Evolutionary conservation across 768 basidiomycete species (phyloP), one percentile per base, ranked within the genome.

Genomic region (Mycena belliarum): DNA sequence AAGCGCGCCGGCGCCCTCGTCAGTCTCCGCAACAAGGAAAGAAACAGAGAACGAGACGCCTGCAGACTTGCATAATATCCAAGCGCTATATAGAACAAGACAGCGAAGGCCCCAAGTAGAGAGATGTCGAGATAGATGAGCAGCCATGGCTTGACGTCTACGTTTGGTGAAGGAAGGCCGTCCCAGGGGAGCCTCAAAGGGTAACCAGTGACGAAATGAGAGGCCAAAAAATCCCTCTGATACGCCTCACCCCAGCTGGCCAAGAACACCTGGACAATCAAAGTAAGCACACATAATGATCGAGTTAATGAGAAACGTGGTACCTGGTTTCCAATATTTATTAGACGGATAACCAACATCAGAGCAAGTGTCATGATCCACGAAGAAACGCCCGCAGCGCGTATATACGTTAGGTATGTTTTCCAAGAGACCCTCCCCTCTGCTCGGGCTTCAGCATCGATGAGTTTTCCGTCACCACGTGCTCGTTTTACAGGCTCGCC

Each of bases 221-320:
- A 55, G 4, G 59, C 38, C 21, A 56, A 61, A 64, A 65, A 65
- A 14, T 70, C 65, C 44, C 71, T 61, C 68, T 80, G 71, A 59
- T 88, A 88, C 14, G 87, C 86, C 66, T 87, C 85, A 11, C 86
- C 83, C 87, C 87, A 89, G 35, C 74, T 75, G 6, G 87, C 84
- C 20, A 89, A 74, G 68, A 85, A 89, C 23, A 88, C 75, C 85
- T 89, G 56, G 20, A 8, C 49, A 26, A 48, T 49, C 49, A 26
- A 48, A 47, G 45, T 52, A 38, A 63, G 42, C 20, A 20, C 16
- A 20, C n/a, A n/a, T n/a, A n/a, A n/a, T n/a, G n/a, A 6, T 16
- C n/a, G 24, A 20, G 28, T 1, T 20, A 46, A 2, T 8, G 45
- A 33, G 52, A 32, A 20, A 37, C 18, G 32, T 59, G 69, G 59